A percentile compares a stretch with the other conserved stretches of the same genome.
Evolutionary conservation across 345 rosid species (phyloP).

Genomic region (Lumnitzera littorea): DNA sequence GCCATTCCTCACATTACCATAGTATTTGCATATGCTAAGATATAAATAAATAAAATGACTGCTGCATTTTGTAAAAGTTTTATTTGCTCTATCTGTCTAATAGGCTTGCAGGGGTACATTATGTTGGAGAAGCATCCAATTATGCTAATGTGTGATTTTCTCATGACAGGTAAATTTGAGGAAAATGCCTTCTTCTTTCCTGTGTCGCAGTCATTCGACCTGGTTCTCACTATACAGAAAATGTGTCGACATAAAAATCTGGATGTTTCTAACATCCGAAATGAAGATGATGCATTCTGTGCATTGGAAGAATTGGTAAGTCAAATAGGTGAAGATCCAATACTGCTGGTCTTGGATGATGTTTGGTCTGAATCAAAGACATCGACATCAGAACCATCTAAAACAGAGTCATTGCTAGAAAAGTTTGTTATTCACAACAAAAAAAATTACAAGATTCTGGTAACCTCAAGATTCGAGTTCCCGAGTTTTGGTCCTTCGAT

Average conservation of each 20-base stretch:
- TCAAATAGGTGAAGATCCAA: slow-evolving; percentile 1
- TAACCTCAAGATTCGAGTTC: slow-evolving; percentile 14
- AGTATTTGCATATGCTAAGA: too few species aligned
- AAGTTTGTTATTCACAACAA: neutral
- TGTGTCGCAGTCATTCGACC: slow-evolving; percentile 4
- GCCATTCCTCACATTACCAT: too few species aligned
- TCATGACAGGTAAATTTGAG: slow-evolving; percentile 9
- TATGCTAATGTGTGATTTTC: neutral
- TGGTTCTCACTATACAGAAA: slow-evolving; percentile 2
- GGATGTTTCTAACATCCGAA: too few species aligned
- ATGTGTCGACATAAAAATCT: neutral
- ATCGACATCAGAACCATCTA: neutral
- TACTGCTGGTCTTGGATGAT: slow-evolving; percentile 20
- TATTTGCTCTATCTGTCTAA: too few species aligned
- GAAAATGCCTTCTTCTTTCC: slow-evolving; percentile 12
- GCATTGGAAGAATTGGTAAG: slow-evolving; percentile 1
- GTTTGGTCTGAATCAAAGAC: slow-evolving; percentile 8
- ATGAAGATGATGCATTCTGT: slow-evolving; percentile 1
- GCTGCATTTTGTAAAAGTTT: too few species aligned
- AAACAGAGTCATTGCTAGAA: slow-evolving; percentile 7
- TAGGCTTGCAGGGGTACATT: too few species aligned
- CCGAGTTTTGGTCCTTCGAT: slow-evolving; percentile 9
- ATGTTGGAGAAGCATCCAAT: neutral
- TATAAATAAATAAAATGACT: too few species aligned
- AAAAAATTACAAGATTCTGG: slow-evolving; percentile 17